A percentile compares a stretch with the other conserved stretches of the same genome.
These are phyloP conservation scores for Blumeriella jaapii DNA, from an alignment of 2,329 filamentous ascomycete species.

Conservation along the genomic window DNA sequence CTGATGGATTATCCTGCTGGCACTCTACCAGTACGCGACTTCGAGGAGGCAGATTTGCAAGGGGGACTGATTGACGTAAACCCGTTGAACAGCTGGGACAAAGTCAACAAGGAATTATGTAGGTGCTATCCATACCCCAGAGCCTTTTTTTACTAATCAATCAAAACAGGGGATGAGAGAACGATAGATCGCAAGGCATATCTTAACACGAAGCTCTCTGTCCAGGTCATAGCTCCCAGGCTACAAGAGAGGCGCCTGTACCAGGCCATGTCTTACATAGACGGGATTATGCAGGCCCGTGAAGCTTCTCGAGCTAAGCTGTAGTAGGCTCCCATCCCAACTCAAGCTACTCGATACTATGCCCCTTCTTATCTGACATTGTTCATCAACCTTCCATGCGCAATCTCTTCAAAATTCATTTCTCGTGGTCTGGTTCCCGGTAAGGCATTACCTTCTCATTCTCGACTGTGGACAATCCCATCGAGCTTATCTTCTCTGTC, in stretches of 20 bases:
- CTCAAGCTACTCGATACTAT: too few species aligned
- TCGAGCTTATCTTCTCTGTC: too few species aligned
- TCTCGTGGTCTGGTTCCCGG: too few species aligned
- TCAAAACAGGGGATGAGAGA: conserved; percentile 18
- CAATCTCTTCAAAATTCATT: too few species aligned
- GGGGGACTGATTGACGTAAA: conserved; percentile 34
- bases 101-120: conserved; percentile 47
- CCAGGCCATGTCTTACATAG: conserved; percentile 23
- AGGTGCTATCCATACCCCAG: conserved; percentile 24
- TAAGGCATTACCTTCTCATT: too few species aligned
- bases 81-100: conserved; percentile 45
- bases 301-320: conserved; percentile 11
- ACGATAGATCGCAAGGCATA: conserved; percentile 23
- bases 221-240: conserved; percentile 25
- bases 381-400: too few species aligned
- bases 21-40: conserved; percentile 39
- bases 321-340: too few species aligned
- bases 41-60: conserved; percentile 38
- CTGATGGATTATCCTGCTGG: conserved; percentile 52
- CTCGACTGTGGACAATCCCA: too few species aligned
- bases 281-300: conserved; percentile 11
- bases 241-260: conserved; percentile 23
- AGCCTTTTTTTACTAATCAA: conserved; percentile 3
- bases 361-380: too few species aligned
- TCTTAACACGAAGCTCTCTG: conserved; percentile 20